A percentile compares a stretch with the other conserved stretches of the same genome.
phyloP scores from a whole-genome alignment of 2,329 filamentous ascomycete species.

The Fusarium decemcellulare region DNA sequence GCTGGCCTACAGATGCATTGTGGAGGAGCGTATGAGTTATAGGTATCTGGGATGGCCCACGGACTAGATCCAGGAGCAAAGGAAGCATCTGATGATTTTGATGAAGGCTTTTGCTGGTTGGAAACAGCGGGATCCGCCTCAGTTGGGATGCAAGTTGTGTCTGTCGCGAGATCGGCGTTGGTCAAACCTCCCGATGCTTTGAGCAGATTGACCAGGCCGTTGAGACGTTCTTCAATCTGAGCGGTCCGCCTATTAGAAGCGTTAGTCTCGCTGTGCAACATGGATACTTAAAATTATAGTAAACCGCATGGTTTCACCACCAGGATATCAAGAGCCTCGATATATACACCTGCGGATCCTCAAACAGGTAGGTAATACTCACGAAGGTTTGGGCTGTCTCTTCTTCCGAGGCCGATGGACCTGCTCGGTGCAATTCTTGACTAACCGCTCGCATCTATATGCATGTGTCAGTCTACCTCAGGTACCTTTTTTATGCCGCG shows the following conservation, averaged over 20 bases:
- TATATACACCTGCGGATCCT: not conserved
- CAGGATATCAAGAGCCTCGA: too few relatives aligned
- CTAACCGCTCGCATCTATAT: slow-evolving; percentile 62
- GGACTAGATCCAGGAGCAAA: slow-evolving; percentile 33
- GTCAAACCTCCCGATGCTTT: slow-evolving; percentile 58
- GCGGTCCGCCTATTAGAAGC: slow-evolving; percentile 58
- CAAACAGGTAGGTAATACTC: slow-evolving; percentile 44
- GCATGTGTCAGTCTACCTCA: slow-evolving; percentile 23
- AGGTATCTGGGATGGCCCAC: slow-evolving; percentile 56
- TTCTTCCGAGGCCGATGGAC: slow-evolving; percentile 66
- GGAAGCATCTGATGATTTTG: slow-evolving; percentile 26
- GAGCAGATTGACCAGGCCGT: slow-evolving; percentile 64
- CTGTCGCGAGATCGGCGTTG: slow-evolving; percentile 39
- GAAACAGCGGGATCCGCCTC: slow-evolving; percentile 44
- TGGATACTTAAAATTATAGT: too few relatives aligned
- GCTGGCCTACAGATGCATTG: slow-evolving; percentile 63
- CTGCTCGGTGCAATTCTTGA: slow-evolving; percentile 63
- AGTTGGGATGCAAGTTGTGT: slow-evolving; percentile 47
- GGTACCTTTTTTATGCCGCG: not conserved
- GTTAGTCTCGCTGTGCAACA: not conserved
- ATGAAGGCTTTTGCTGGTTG: slow-evolving; percentile 45
- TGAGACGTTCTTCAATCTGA: slow-evolving; percentile 64
- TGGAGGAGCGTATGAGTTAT: slow-evolving; percentile 62
- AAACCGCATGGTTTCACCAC: too few relatives aligned
- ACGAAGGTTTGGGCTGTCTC: slow-evolving; percentile 65